Conservation (phyloP, 352 stramenopile genomes). For the Globisporangium perplexum region DNA sequence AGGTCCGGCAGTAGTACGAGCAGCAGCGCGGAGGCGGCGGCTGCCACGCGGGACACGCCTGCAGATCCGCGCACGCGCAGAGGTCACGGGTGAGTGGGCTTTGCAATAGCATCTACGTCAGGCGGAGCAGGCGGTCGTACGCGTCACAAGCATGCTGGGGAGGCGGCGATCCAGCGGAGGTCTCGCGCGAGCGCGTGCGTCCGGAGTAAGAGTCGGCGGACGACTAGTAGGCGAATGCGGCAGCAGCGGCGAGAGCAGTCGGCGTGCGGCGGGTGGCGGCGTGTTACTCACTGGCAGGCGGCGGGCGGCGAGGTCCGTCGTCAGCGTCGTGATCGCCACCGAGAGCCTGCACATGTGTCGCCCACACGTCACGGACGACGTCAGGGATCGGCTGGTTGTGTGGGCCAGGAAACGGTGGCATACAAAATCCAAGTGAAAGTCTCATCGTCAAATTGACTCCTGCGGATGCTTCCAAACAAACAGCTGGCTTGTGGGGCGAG, state of each 20-base stretch:
- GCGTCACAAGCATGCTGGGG: background rate
- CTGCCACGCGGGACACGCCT: background rate
- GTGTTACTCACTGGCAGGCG: background rate
- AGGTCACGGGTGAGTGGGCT: background rate
- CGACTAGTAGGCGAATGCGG: slow-evolving; percentile 3
- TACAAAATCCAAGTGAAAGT: no score
- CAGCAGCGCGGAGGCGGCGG: background rate
- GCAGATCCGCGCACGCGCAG: background rate
- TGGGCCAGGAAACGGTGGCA: no score
- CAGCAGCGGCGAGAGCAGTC: background rate
- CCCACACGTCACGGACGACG: no score
- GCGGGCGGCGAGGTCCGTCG: no score
- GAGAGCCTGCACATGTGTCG: no score
- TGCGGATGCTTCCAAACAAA: no score
- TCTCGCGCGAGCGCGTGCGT: background rate
- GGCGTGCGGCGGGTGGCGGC: background rate
- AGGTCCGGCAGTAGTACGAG: background rate
- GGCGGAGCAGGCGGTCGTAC: no score
- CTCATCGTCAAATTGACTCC: no score
- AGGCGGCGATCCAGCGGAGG: background rate
- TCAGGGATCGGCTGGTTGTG: no score
- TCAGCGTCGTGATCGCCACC: no score
- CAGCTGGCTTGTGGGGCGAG: no score
- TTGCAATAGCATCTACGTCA: no score
- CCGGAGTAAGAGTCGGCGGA: background rate